These are phyloP conservation scores for Silene conica DNA, from an alignment of 148 eudicot genomes.

Conservation along the genomic window DNA sequence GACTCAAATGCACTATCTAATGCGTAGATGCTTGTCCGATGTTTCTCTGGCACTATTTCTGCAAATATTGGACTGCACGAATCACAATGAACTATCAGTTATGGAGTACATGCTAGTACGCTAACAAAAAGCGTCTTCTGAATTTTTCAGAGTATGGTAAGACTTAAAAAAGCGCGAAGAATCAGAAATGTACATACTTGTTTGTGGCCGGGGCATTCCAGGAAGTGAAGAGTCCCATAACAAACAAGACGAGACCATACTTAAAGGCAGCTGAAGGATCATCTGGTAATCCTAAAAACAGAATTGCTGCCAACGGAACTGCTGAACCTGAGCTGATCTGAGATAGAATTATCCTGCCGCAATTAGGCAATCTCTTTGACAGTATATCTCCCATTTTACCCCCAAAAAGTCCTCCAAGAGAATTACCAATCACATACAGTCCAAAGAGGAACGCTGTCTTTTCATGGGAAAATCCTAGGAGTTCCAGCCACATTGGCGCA, in stretches of 20 bases:
- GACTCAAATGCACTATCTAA: slow-evolving; percentile 61
- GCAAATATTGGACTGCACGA: slow-evolving; percentile 64
- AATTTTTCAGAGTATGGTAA: too few relatives aligned
- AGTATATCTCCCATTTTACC: slow-evolving; percentile 85
- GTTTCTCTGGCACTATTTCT: slow-evolving; percentile 67
- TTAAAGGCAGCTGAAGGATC: slow-evolving; percentile 44
- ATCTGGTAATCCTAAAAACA: slow-evolving; percentile 62
- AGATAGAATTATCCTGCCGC: slow-evolving; percentile 71
- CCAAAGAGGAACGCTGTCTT: slow-evolving; percentile 66
- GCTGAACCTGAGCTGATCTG: slow-evolving; percentile 84
- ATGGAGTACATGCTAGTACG: not conserved
- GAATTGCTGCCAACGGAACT: slow-evolving; percentile 73
- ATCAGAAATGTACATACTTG: slow-evolving; percentile 46
- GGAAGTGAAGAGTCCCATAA: slow-evolving; percentile 64
- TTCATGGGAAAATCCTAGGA: slow-evolving; percentile 77
- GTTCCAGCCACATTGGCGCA: slow-evolving; percentile 91
- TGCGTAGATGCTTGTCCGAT: slow-evolving; percentile 71
- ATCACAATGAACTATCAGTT: not conserved
- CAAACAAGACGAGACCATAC: slow-evolving; percentile 61
- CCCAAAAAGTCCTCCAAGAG: slow-evolving; percentile 75
- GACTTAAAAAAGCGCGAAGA: too few relatives aligned
- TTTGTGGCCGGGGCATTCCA: slow-evolving; percentile 90
- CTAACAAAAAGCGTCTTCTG: too few relatives aligned
- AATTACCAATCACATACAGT: slow-evolving; percentile 48
- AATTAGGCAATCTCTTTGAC: slow-evolving; percentile 48